Evolutionary conservation across 139 green algal genomes (phyloP), one percentile per base, ranked within the genome.

Genomic region (Ettlia oleoabundans): DNA sequence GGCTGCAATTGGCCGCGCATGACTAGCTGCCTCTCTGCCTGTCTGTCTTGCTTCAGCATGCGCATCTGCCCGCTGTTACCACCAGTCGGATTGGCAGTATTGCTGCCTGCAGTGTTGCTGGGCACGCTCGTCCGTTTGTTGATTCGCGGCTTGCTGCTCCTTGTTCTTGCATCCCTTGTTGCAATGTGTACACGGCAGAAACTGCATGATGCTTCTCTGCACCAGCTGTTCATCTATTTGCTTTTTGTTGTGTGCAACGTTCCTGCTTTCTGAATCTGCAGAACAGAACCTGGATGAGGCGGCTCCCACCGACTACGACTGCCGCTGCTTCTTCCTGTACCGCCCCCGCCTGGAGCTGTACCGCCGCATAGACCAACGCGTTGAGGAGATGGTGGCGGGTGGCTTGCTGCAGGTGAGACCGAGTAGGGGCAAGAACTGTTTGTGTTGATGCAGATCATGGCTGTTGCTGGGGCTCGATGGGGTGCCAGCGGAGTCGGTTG

Each of bases 261-360:
- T 63, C 55, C 55, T n/a, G 18, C 18, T 22, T 9, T 9, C 15
- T 9, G 18, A 5, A 9, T 9, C 55, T 67, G 71, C 72, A 69
- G 84, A 89, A 26, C 64, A 86, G 42, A 72, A 90, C 30, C 33
- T 86, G 47, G 73, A 88, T 52, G 41, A 28, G 21, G 21, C 52
- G 6, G 66, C 47, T 4, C 62, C 79, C 1, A 72, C 91, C 26
- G 92, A 95, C 73, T 92, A 90, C 68, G 90, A 93, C 74, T 89
- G 86, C 79, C 85, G 91, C 55, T 93, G 88, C 85, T 97, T 97
- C 90, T 98, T 98, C 82, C 84, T 98, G 62, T 75, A 91, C 80
- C 77, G 94, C 18, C 88, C 90, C 0, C 87, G 95, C 0, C 15
- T 92, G 3, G 55, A 92, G 73, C 89, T 97, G 65, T 98, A 94